Conservation (phyloP, 2,329 filamentous ascomycete genomes). For the Calonectria hongkongensis region DNA sequence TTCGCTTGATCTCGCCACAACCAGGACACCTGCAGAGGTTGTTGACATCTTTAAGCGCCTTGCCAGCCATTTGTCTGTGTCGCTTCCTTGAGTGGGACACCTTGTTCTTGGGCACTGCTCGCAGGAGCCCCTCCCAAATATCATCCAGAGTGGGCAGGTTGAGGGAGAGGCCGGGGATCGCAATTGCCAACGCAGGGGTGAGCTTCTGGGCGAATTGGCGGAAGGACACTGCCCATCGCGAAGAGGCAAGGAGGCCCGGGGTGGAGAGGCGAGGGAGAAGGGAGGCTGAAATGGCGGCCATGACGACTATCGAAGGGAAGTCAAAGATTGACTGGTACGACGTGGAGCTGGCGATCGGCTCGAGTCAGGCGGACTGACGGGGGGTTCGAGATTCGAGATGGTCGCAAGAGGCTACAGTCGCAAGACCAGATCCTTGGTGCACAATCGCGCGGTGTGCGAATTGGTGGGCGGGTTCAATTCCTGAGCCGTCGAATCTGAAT, state of each 20-base stretch:
- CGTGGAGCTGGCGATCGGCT: constrained; percentile 38
- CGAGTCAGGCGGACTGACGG: constrained; percentile 19
- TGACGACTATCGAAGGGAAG: constrained; percentile 55
- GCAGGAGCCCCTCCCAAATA: constrained; percentile 94
- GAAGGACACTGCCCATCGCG: constrained; percentile 66
- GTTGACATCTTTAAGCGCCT: constrained; percentile 93
- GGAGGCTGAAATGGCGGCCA: constrained; percentile 67
- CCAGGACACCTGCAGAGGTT: constrained; percentile 91
- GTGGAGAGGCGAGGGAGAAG: constrained; percentile 74
- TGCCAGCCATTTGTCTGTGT: constrained; percentile 94
- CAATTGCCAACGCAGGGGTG: constrained; percentile 73
- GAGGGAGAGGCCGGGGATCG: constrained; percentile 76
- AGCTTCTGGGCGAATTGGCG: constrained; percentile 68
- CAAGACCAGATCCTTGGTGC: constrained; percentile 5
- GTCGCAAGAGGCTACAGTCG: not conserved
- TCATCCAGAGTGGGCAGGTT: constrained; percentile 78
- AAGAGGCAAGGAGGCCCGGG: constrained; percentile 62
- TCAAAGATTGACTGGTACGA: constrained; percentile 38
- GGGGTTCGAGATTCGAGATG: not conserved
- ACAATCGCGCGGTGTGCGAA: constrained; percentile 37
- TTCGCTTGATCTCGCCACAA: constrained; percentile 90
- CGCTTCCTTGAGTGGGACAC: constrained; percentile 97
- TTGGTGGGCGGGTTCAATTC: constrained; percentile 37
- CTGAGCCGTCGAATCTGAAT: constrained; percentile 46
- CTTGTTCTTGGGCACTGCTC: constrained; percentile 98